phyloP scores from a whole-genome alignment of 1,284 basidiomycete species.

The Blastosporella zonata region DNA sequence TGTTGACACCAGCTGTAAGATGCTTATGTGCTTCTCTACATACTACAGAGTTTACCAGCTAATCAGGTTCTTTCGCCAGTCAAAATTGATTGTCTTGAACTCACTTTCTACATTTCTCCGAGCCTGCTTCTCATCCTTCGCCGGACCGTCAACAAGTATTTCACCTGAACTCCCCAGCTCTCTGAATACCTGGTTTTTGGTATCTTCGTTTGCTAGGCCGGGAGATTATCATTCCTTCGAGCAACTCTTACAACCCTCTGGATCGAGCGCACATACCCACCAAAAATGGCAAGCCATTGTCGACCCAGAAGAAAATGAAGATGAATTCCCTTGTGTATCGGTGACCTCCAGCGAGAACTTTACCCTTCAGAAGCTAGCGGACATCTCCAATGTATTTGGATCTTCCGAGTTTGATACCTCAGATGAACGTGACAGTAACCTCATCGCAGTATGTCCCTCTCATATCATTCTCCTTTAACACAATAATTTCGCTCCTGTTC shows the following conservation, averaged over 20 bases:
- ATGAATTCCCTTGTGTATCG: slow-evolving; percentile 27
- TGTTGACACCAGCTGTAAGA: slow-evolving; percentile 61
- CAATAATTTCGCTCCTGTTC: not conserved
- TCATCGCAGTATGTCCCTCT: slow-evolving; percentile 11
- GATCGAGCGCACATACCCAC: slow-evolving; percentile 5
- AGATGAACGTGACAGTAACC: slow-evolving; percentile 6
- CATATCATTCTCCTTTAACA: not conserved
- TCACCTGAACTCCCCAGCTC: slow-evolving; percentile 13
- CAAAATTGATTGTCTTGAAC: slow-evolving; percentile 56
- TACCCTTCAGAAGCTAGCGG: slow-evolving; percentile 38
- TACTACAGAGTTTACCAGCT: not conserved
- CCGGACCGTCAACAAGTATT: slow-evolving; percentile 6
- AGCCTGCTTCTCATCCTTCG: slow-evolving; percentile 32
- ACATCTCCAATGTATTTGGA: slow-evolving; percentile 15
- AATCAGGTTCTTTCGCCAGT: slow-evolving; percentile 36
- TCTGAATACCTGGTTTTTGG: slow-evolving; percentile 50
- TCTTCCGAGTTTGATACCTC: slow-evolving; percentile 10
- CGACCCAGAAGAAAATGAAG: slow-evolving; percentile 29
- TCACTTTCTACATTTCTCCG: slow-evolving; percentile 62
- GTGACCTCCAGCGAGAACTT: slow-evolving; percentile 24
- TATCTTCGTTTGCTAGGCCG: slow-evolving; percentile 44
- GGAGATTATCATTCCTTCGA: slow-evolving; percentile 51
- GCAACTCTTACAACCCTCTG: slow-evolving; percentile 28
- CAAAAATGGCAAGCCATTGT: slow-evolving; percentile 29
- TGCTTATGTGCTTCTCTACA: not conserved